Conservation (phyloP, 106 monocot species). For the Amphibolis antarctica region DNA sequence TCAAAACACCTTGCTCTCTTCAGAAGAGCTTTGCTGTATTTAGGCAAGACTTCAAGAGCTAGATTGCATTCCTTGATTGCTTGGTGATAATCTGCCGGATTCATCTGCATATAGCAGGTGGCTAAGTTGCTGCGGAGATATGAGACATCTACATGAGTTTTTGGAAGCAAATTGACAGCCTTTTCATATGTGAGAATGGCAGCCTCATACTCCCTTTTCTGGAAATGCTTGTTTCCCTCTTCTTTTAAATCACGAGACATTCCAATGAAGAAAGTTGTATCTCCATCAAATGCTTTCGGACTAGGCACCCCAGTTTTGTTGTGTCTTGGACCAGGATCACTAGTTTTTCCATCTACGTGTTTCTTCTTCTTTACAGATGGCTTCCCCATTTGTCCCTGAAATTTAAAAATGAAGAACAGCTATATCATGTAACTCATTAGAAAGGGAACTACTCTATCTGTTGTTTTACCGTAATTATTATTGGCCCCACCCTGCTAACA, state of each 20-base stretch:
- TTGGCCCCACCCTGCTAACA: no score
- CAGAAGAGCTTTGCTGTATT: constrained; percentile 67
- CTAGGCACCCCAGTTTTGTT: constrained; percentile 3
- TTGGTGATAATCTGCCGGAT: constrained; percentile 41
- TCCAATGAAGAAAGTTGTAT: constrained; percentile 58
- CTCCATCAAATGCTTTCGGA: constrained; percentile 45
- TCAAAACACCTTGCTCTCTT: constrained; percentile 84
- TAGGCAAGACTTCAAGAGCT: constrained; percentile 68
- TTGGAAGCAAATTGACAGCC: constrained; percentile 74
- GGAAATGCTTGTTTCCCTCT: constrained; percentile 72
- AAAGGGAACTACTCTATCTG: background rate
- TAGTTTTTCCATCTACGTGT: constrained; percentile 10
- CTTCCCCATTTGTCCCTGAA: constrained; percentile 51
- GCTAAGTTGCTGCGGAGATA: constrained; percentile 63
- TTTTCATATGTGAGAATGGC: constrained; percentile 80
- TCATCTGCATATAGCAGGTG: constrained; percentile 81
- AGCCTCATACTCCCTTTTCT: constrained; percentile 67
- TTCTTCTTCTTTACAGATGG: constrained; percentile 72
- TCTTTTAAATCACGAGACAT: constrained; percentile 68
- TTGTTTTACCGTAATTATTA: background rate
- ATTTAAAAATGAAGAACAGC: background rate
- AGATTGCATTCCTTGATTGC: constrained; percentile 79
- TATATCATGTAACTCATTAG: background rate
- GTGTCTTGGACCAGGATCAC: constrained; percentile 19
- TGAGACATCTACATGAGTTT: constrained; percentile 51